These are phyloP conservation scores for Schrenkiella parvula DNA, from an alignment of 345 rosid genomes.

Conservation along the genomic window DNA sequence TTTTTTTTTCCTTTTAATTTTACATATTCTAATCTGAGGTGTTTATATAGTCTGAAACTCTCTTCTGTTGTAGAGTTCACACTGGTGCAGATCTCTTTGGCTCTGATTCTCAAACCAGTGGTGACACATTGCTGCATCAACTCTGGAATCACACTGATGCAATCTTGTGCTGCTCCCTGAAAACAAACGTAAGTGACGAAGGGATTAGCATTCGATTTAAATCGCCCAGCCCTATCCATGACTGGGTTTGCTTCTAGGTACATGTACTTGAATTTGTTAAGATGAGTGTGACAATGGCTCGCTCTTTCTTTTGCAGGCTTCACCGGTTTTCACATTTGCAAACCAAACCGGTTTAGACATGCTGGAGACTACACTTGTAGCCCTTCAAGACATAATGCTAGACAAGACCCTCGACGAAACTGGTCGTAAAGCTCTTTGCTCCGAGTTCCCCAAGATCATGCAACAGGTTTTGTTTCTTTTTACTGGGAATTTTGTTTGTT, in stretches of 20 bases:
- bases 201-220: neutral
- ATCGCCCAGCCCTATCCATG: neutral
- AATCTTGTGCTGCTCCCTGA: constrained; percentile 86
- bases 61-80: constrained; percentile 45
- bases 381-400: constrained; percentile 89
- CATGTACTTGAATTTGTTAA: neutral
- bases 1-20: too few species aligned
- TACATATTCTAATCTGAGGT: neutral
- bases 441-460: constrained; percentile 84
- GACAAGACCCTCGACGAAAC: constrained; percentile 82
- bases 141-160: constrained; percentile 90
- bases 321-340: constrained; percentile 73
- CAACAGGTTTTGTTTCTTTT: constrained; percentile 58
- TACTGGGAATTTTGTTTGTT: neutral
- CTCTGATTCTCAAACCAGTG: constrained; percentile 42
- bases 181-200: constrained; percentile 52
- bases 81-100: constrained; percentile 66
- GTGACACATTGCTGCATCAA: constrained; percentile 73
- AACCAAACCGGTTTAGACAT: constrained; percentile 96
- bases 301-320: constrained; percentile 47
- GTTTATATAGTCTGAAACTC: neutral
- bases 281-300: neutral
- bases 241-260: neutral
- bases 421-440: constrained; percentile 69
- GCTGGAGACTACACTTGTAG: constrained; percentile 91